Evolutionary conservation across 2,329 filamentous ascomycete genomes (phyloP), one percentile per base, ranked within the genome.

Genomic region (Tympanopsis confertula): DNA sequence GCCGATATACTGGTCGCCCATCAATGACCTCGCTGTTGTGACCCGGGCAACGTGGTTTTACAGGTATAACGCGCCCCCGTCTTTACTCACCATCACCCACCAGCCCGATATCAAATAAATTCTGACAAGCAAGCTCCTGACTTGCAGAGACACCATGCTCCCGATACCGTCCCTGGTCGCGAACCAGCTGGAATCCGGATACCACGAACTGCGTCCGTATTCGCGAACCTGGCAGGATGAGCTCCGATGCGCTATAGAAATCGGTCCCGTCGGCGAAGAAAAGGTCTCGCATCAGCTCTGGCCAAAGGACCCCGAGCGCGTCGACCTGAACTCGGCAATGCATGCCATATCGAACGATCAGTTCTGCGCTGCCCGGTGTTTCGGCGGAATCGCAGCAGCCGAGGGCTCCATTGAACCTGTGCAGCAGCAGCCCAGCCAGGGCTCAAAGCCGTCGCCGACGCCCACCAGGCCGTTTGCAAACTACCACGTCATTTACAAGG

Each of bases 41-140:
- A 70, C 82, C 40, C 72, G 91, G 45, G 87, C 84, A 1, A 96
- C 89, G 1, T 98, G 91, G 91, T 98, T 98, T 55, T 96, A 96
- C 58, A 68, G 69, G 43, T 88, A 95, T 52, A 89, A 83, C 1
- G 94, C 96, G 87, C 66, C 84, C 41, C 91, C 91, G 0, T 74
- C 98, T 4, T 86, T 94, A 44, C 74, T 86, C 1, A 65, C 76
- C n/a, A 81, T 95, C 22, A 87, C 91, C 5, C 96, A 96, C 49
- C 86, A 88, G 56, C 69, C 98, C 1, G 91, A 98, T 55, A 74
- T 78, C n/a, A 88, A 89, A 4, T 98, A 94, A n/a, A 29, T 19
- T n/a, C 10, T 19, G n/a, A 5, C 18, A 12, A 15, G 18, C 5
- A 15, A 19, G n/a, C 10, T 13, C 18, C 22, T 33, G 5, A 19